These are phyloP conservation scores for Urostyla sp. DNA, from an alignment of 73 alveolate genomes.

Conservation along the genomic window DNA sequence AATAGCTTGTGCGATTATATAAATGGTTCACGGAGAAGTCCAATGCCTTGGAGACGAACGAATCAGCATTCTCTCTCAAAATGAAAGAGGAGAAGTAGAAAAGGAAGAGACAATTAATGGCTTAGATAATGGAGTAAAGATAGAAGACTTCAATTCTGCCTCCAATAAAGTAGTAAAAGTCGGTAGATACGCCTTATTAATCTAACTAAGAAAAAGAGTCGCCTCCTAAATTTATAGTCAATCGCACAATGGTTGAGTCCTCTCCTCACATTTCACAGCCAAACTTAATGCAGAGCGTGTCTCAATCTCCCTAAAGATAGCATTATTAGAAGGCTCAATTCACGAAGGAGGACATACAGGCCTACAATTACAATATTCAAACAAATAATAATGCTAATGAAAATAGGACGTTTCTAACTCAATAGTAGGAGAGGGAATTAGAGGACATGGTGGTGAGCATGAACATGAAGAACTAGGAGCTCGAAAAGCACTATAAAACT, in stretches of 20 bases:
- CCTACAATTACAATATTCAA: no score
- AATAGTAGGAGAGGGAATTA: slow-evolving; percentile 3
- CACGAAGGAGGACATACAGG: no score
- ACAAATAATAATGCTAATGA: no score
- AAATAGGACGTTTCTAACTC: no score
- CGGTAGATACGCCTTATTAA: no score
- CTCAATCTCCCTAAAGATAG: no score
- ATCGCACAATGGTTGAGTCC: no score
- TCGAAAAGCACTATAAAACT: slow-evolving; percentile 16
- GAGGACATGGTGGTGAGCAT: slow-evolving; percentile 24
- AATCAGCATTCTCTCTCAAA: slow-evolving; percentile 10
- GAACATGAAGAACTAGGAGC: slow-evolving; percentile 35
- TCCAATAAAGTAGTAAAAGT: not conserved
- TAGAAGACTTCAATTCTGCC: slow-evolving; percentile 48
- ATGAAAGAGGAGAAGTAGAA: slow-evolving; percentile 34
- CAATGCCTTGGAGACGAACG: slow-evolving; percentile 34
- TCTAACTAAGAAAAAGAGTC: no score
- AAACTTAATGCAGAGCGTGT: no score
- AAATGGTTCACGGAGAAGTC: slow-evolving; percentile 27
- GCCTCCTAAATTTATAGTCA: no score
- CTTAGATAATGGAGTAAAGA: slow-evolving; percentile 5
- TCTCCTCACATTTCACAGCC: no score
- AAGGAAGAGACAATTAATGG: slow-evolving; percentile 13
- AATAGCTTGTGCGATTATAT: slow-evolving; percentile 3
- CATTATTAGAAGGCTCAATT: no score